These are phyloP conservation scores for Lentinula aciculospora DNA, from an alignment of 768 basidiomycete genomes.

Conservation along the genomic window DNA sequence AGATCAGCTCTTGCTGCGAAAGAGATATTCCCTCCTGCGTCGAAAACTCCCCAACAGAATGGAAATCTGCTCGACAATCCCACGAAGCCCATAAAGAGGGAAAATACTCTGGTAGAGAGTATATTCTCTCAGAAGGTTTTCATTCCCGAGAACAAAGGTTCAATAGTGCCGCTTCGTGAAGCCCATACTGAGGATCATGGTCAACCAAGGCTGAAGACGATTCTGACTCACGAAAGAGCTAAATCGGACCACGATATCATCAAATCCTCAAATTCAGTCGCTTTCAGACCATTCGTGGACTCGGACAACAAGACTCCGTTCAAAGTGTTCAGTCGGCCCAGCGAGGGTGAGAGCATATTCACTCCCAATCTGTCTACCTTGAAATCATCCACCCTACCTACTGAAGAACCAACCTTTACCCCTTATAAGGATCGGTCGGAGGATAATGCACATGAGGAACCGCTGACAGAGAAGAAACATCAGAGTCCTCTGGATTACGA, in stretches of 20 bases:
- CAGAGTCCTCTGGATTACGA: slow-evolving; percentile 14
- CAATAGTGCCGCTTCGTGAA: slow-evolving; percentile 35
- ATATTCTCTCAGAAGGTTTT: slow-evolving; percentile 58
- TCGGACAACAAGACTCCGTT: slow-evolving; percentile 43
- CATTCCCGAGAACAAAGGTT: slow-evolving; percentile 46
- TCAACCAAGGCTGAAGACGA: slow-evolving; percentile 30
- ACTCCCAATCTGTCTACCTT: slow-evolving; percentile 33
- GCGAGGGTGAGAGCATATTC: slow-evolving; percentile 37
- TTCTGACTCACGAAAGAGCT: slow-evolving; percentile 33
- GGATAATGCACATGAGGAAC: slow-evolving; percentile 19
- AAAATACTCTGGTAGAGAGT: slow-evolving; percentile 27
- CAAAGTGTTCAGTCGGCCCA: slow-evolving; percentile 71
- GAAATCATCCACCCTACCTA: slow-evolving; percentile 31
- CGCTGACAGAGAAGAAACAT: slow-evolving; percentile 9
- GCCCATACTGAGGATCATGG: slow-evolving; percentile 40
- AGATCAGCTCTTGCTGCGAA: slow-evolving; percentile 47
- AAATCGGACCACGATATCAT: slow-evolving; percentile 34
- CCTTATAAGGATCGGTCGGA: slow-evolving; percentile 23
- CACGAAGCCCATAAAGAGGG: slow-evolving; percentile 6
- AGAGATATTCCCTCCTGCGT: slow-evolving; percentile 30
- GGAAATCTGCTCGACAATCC: slow-evolving; percentile 20
- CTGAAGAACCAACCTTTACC: slow-evolving; percentile 30
- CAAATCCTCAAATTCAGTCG: slow-evolving; percentile 16
- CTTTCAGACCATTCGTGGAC: slow-evolving; percentile 36
- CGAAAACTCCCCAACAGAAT: slow-evolving; percentile 18